A percentile compares a stretch with the other conserved stretches of the same genome.
Conservation (phyloP, 495 filamentous ascomycete genomes). For the Halenospora varia region DNA sequence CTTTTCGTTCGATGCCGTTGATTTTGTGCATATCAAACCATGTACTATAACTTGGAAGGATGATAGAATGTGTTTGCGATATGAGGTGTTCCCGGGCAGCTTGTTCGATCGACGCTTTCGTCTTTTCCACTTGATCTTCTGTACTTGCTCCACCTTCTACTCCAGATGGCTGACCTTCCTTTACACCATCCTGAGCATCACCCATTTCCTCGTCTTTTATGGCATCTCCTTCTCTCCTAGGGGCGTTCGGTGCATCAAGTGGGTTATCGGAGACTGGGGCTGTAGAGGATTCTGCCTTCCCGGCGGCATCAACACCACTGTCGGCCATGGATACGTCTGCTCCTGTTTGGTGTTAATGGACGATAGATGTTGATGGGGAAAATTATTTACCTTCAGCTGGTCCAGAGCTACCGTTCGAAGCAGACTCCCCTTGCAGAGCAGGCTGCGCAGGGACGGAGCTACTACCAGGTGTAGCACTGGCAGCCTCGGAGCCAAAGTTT, state of each 20-base stretch:
- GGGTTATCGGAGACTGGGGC: slow-evolving; percentile 72
- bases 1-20: slow-evolving; percentile 83
- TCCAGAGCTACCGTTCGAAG: slow-evolving; percentile 14
- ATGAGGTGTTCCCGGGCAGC: slow-evolving; percentile 87
- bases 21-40: slow-evolving; percentile 99
- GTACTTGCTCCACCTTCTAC: slow-evolving; percentile 38
- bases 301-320: slow-evolving; percentile 31
- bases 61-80: slow-evolving; percentile 87
- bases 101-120: slow-evolving; percentile 76
- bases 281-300: slow-evolving; percentile 51
- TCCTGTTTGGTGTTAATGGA: slow-evolving; percentile 12
- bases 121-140: slow-evolving; percentile 36
- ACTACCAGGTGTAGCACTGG: slow-evolving; percentile 44
- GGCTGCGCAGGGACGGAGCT: slow-evolving; percentile 50
- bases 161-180: slow-evolving; percentile 37
- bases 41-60: slow-evolving; percentile 90
- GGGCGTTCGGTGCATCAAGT: slow-evolving; percentile 77
- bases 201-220: slow-evolving; percentile 85
- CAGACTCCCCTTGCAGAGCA: slow-evolving; percentile 36
- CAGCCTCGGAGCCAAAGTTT: slow-evolving; percentile 49
- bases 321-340: slow-evolving; percentile 55
- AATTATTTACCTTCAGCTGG: slow-evolving; percentile 18
- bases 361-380: neutral
- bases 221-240: slow-evolving; percentile 61
- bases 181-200: slow-evolving; percentile 58